Evolutionary conservation across 1,284 basidiomycete genomes (phyloP), one percentile per base, ranked within the genome.

Genomic region (Trichosporon sp.): DNA sequence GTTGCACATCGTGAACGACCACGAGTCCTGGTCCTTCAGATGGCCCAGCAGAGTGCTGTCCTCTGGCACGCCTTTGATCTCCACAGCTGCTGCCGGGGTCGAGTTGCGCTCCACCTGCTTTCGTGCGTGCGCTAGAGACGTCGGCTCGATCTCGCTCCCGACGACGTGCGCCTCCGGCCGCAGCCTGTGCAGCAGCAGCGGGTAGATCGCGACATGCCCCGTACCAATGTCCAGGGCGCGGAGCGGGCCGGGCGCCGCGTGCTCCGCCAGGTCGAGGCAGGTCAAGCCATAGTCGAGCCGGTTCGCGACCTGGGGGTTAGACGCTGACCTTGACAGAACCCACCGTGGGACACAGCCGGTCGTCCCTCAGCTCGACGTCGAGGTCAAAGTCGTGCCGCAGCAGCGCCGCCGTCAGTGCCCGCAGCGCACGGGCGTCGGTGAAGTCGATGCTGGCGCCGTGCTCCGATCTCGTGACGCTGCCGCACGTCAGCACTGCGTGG

Each of bases 161-260:
- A 88, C 74, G 65, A 95, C 88, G 0, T 75, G 74, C 86, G 90
- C 91, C 1, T 76, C 78, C 1, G 85, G 79, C 42, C 89, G 84
- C 25, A 88, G 78, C 2, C 83, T 85, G 76, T 89, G 90, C 0
- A 87, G 87, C 0, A 98, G 86, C 0, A 97, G 84, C 0, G 95
- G 90, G 74, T 98, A 98, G 72, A 98, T 94, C 0, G 89, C 92
- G 0, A 92, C 91, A 8, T 94, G 90, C 0, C 95, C 95, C 8
- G 93, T 96, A 18, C 95, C 95, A 51, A 87, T 82, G 70, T 87
- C 86, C n/a, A 87, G 76, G 1, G 84, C 84, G 27, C 77, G 73
- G 0, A 84, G 65, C 0, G 62, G 68, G n/a, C 51, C 47, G 1
- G 53, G 67, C 9, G 67, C 32, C 18, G 44, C 44, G 34, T 66